A percentile compares a stretch with the other conserved stretches of the same genome.
Evolutionary conservation across 2,329 filamentous ascomycete genomes (phyloP).

Genomic region (Phialophora expanda): DNA sequence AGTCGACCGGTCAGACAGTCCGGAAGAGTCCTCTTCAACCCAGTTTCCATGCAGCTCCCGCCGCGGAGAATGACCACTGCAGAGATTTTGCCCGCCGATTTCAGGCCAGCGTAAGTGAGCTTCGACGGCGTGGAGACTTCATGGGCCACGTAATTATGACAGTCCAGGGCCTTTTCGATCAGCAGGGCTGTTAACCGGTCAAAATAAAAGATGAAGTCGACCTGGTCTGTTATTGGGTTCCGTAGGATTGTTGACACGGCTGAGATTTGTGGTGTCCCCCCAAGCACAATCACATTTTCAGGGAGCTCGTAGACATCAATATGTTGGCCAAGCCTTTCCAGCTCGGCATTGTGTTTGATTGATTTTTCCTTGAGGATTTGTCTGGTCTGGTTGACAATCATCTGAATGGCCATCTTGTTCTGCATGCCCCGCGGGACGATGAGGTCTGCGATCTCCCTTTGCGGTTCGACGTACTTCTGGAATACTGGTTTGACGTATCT

Average conservation of each 20-base stretch:
- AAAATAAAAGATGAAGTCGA: constrained; percentile 98
- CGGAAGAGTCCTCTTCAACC: constrained; percentile 85
- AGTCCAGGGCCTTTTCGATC: constrained; percentile 79
- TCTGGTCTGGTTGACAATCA: constrained; percentile 93
- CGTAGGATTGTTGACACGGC: constrained; percentile 93
- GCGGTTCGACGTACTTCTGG: constrained; percentile 89
- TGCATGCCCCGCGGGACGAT: constrained; percentile 95
- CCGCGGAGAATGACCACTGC: constrained; percentile 89
- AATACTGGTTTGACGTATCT: constrained; percentile 95
- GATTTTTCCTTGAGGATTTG: constrained; percentile 88
- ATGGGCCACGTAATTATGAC: constrained; percentile 69
- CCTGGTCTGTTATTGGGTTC: constrained; percentile 74
- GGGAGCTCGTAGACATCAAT: constrained; percentile 75
- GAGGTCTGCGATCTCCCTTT: constrained; percentile 76
- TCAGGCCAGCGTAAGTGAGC: constrained; percentile 72
- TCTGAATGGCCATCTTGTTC: constrained; percentile 87
- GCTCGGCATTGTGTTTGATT: constrained; percentile 75
- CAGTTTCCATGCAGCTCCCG: constrained; percentile 85
- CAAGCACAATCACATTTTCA: constrained; percentile 73
- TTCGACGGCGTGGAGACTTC: constrained; percentile 74
- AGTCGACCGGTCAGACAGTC: constrained; percentile 89
- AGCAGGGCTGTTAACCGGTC: constrained; percentile 84
- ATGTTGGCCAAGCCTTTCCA: constrained; percentile 75
- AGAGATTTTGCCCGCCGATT: constrained; percentile 73
- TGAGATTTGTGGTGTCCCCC: constrained; percentile 77